Conservation (phyloP, 768 basidiomycete genomes). For the Boletus bicolor region DNA sequence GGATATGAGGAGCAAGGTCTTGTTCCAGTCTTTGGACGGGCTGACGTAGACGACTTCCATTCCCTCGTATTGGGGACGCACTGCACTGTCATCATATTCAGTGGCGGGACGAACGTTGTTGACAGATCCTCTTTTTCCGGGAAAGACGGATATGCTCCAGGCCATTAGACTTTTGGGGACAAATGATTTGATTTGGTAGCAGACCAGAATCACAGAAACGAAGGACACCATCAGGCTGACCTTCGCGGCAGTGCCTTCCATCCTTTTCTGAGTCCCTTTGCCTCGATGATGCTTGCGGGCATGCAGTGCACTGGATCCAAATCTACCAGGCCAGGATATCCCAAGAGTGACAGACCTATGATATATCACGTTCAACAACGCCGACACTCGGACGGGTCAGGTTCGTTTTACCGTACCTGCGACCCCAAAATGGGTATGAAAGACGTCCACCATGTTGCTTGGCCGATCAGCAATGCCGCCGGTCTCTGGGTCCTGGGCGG, state of each 20-base stretch:
- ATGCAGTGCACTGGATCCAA: slow-evolving; percentile 97
- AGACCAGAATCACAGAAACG: slow-evolving; percentile 1
- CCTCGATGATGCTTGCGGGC: slow-evolving; percentile 75
- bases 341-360: slow-evolving; percentile 76
- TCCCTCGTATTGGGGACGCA: slow-evolving; percentile 6
- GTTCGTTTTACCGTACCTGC: slow-evolving; percentile 50
- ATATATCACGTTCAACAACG: neutral
- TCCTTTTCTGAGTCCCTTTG: slow-evolving; percentile 60
- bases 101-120: slow-evolving; percentile 1
- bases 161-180: neutral
- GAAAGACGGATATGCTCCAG: neutral
- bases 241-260: slow-evolving; percentile 32
- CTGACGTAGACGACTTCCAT: slow-evolving; percentile 18
- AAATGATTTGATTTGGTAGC: slow-evolving; percentile 6
- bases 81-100: slow-evolving; percentile 7
- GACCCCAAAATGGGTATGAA: slow-evolving; percentile 91
- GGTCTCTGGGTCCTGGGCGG: slow-evolving; percentile 82
- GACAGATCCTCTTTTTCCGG: neutral
- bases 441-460: slow-evolving; percentile 94
- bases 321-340: slow-evolving; percentile 79
- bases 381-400: neutral
- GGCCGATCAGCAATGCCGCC: slow-evolving; percentile 95
- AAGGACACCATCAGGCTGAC: slow-evolving; percentile 13
- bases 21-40: neutral
- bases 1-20: neutral